These are phyloP conservation scores for Juglanconis oblonga DNA, from an alignment of 2,329 filamentous ascomycete genomes.

Conservation along the genomic window DNA sequence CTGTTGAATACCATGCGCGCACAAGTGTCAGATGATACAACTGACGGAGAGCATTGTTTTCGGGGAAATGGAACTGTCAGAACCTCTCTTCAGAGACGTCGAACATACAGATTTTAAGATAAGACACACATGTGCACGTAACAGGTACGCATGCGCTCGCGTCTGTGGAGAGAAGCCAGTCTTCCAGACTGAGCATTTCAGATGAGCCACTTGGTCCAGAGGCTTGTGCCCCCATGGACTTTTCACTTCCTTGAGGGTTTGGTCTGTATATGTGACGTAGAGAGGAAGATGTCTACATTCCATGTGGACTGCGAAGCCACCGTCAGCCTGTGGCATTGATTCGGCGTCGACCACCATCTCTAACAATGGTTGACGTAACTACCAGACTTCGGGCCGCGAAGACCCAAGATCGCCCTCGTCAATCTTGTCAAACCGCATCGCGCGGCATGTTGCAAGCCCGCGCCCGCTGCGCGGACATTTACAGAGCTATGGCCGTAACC, in stretches of 20 bases:
- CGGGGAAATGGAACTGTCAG: no score
- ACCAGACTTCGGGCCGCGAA: neutral
- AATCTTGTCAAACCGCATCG: conserved; percentile 1
- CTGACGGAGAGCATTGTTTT: no score
- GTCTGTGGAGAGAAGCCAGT: no score
- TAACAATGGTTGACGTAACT: neutral
- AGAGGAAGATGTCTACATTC: neutral
- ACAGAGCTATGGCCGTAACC: conserved; percentile 25
- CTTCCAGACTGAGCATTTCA: neutral
- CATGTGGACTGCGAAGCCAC: neutral
- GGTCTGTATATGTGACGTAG: neutral
- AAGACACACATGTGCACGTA: no score
- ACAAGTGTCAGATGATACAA: no score
- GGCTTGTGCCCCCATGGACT: neutral
- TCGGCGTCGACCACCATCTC: neutral
- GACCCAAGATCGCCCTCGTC: neutral
- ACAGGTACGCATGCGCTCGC: no score
- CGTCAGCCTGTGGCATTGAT: neutral
- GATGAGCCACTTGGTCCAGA: neutral
- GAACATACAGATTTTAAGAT: no score
- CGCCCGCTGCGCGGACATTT: neutral
- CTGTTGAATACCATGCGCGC: no score
- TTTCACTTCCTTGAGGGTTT: neutral
- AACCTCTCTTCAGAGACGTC: no score
- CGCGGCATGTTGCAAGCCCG: conserved; percentile 2